A percentile compares a stretch with the other conserved stretches of the same genome.
Evolutionary conservation across 2,329 filamentous ascomycete species (phyloP).

Genomic region (Curvularia sp.): DNA sequence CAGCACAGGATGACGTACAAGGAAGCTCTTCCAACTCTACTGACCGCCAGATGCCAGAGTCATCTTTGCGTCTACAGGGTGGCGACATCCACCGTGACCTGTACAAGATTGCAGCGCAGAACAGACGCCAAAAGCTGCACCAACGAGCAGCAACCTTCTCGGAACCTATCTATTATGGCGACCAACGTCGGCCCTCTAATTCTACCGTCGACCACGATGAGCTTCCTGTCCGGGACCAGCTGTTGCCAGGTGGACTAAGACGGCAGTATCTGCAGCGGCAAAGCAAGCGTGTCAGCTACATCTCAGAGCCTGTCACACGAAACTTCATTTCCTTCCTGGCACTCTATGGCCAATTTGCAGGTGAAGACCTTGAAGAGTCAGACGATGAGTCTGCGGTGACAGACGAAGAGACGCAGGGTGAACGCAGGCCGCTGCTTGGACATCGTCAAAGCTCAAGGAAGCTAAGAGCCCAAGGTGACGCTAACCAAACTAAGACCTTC

Average conservation of each 20-base stretch:
- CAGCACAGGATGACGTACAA: slow-evolving; percentile 32
- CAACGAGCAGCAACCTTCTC: slow-evolving; percentile 74
- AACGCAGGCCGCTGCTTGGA: slow-evolving; percentile 68
- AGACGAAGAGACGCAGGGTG: slow-evolving; percentile 61
- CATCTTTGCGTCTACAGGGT: slow-evolving; percentile 74
- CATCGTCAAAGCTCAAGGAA: slow-evolving; percentile 61
- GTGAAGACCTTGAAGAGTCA: slow-evolving; percentile 69
- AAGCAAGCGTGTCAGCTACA: slow-evolving; percentile 51
- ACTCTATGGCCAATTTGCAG: slow-evolving; percentile 78
- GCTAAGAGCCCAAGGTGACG: slow-evolving; percentile 64
- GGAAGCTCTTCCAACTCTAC: slow-evolving; percentile 36
- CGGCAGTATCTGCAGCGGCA: slow-evolving; percentile 59
- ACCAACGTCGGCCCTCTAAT: slow-evolving; percentile 20
- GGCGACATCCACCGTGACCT: slow-evolving; percentile 81
- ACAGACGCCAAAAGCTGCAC: slow-evolving; percentile 53
- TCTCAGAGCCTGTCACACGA: slow-evolving; percentile 65
- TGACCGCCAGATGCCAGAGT: slow-evolving; percentile 56
- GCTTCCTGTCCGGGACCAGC: slow-evolving; percentile 54
- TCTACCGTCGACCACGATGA: slow-evolving; percentile 47
- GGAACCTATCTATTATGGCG: slow-evolving; percentile 52
- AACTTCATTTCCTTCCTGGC: slow-evolving; percentile 80
- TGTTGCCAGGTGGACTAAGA: slow-evolving; percentile 62
- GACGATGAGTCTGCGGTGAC: slow-evolving; percentile 65
- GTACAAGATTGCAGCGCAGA: slow-evolving; percentile 73
- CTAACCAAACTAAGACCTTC: slow-evolving; percentile 74